These are phyloP conservation scores for Ogataea pini DNA, from an alignment of 805 yeast genomes.

Conservation along the genomic window DNA sequence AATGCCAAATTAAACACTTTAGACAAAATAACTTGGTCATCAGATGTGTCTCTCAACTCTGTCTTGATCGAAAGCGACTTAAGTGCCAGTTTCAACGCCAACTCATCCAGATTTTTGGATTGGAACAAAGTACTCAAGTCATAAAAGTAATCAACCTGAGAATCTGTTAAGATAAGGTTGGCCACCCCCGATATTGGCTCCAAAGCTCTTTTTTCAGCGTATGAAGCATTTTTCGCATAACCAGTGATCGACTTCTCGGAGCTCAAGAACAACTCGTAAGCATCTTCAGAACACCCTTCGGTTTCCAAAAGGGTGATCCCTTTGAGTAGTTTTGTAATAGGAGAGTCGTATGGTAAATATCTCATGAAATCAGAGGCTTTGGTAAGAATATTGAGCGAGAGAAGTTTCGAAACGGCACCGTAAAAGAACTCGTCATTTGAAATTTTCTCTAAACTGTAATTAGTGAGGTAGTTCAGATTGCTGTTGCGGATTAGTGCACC, in stretches of 20 bases:
- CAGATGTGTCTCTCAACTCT: slow-evolving; percentile 19
- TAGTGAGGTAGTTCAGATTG: slow-evolving; percentile 27
- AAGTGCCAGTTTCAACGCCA: slow-evolving; percentile 39
- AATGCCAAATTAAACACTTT: slow-evolving; percentile 35
- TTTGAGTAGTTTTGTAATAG: slow-evolving; percentile 27
- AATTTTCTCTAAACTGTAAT: slow-evolving; percentile 18
- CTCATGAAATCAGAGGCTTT: slow-evolving; percentile 18
- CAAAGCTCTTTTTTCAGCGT: slow-evolving; percentile 24
- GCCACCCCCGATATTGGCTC: slow-evolving; percentile 19
- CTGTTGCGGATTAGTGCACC: slow-evolving; percentile 29
- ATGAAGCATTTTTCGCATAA: slow-evolving; percentile 18
- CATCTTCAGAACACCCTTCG: slow-evolving; percentile 22
- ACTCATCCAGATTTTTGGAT: slow-evolving; percentile 29
- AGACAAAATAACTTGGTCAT: slow-evolving; percentile 24
- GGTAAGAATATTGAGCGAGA: slow-evolving; percentile 9
- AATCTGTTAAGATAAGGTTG: slow-evolving; percentile 32
- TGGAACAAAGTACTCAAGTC: slow-evolving; percentile 41
- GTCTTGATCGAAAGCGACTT: slow-evolving; percentile 26
- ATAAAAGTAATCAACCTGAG: slow-evolving; percentile 39
- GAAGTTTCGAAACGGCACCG: slow-evolving; percentile 26
- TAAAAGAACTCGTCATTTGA: slow-evolving; percentile 24
- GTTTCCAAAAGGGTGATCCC: slow-evolving; percentile 32
- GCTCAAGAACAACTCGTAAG: slow-evolving; percentile 34
- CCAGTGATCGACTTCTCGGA: slow-evolving; percentile 32
- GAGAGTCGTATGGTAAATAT: slow-evolving; percentile 25